phyloP scores from a whole-genome alignment of 805 yeast genomes.

The Pichia manshurica region DNA sequence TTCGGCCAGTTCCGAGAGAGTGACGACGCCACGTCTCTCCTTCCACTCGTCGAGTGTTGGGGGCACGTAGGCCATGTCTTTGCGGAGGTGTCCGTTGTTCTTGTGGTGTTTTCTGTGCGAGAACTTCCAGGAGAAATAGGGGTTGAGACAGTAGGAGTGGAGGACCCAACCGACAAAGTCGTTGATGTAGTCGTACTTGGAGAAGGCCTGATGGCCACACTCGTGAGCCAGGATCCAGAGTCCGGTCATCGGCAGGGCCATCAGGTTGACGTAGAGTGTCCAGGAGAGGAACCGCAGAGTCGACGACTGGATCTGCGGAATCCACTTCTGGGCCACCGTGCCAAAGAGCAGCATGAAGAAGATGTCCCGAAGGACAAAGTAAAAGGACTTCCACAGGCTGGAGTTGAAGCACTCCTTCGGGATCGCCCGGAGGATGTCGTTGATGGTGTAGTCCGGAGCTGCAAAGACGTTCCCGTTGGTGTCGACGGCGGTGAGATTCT shows the following conservation, averaged over 20 bases:
- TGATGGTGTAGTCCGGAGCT: slow-evolving; percentile 59
- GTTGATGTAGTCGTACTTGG: slow-evolving; percentile 47
- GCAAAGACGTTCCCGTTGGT: slow-evolving; percentile 48
- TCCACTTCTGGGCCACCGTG: slow-evolving; percentile 36
- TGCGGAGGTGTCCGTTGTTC: slow-evolving; percentile 54
- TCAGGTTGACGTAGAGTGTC: slow-evolving; percentile 36
- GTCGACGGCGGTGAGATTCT: slow-evolving; percentile 37
- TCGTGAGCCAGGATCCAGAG: slow-evolving; percentile 60
- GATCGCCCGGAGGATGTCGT: slow-evolving; percentile 50
- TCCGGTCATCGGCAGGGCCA: slow-evolving; percentile 50
- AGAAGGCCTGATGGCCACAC: slow-evolving; percentile 61
- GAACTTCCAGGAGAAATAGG: slow-evolving; percentile 59
- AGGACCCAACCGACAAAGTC: slow-evolving; percentile 56
- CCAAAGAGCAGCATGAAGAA: slow-evolving; percentile 38
- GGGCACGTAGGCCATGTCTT: slow-evolving; percentile 59
- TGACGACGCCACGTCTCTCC: slow-evolving; percentile 28
- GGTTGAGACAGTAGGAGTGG: slow-evolving; percentile 52
- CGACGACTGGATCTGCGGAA: slow-evolving; percentile 36
- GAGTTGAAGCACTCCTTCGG: slow-evolving; percentile 60
- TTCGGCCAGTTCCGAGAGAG: slow-evolving; percentile 42
- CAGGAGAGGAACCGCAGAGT: slow-evolving; percentile 35
- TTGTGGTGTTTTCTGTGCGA: slow-evolving; percentile 58
- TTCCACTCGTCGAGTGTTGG: slow-evolving; percentile 42
- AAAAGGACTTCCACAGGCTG: slow-evolving; percentile 42
- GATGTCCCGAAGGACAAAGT: slow-evolving; percentile 50